phyloP scores from a whole-genome alignment of 768 basidiomycete species.

The Psilocybe tampanensis region DNA sequence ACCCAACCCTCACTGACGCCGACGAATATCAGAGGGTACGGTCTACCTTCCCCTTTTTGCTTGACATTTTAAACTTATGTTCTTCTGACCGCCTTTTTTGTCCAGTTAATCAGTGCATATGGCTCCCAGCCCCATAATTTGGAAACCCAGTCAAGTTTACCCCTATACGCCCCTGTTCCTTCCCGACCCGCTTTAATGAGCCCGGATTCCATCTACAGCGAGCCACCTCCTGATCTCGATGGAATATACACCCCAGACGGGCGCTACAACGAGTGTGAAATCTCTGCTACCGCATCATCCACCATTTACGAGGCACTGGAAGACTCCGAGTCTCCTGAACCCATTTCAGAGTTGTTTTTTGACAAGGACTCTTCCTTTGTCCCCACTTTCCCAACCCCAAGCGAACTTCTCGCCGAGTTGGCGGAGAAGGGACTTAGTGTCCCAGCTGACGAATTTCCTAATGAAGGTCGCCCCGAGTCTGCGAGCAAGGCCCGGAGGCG shows the following conservation, averaged over 20 bases:
- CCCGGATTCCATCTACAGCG: not conserved
- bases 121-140: not conserved
- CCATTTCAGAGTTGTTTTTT: no score
- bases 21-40: no score
- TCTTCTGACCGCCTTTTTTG: not conserved
- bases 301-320: no score
- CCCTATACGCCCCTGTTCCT: constrained; percentile 20
- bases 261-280: not conserved
- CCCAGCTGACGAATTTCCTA: constrained; percentile 11
- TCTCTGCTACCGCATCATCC: not conserved
- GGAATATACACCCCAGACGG: not conserved
- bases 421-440: constrained; percentile 17
- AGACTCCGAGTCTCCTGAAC: no score
- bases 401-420: constrained; percentile 58
- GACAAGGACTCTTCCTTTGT: constrained; percentile 1
- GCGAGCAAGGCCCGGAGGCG: constrained; percentile 61
- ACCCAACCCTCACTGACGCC: not conserved
- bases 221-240: not conserved
- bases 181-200: constrained; percentile 11
- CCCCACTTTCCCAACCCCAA: constrained; percentile 64
- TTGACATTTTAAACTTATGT: no score
- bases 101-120: not conserved
- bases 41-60: no score
- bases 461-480: constrained; percentile 36
- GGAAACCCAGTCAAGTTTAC: not conserved